Evolutionary conservation across 208 protist species (phyloP).

Genomic region (Trypanosomatidae sp.): DNA sequence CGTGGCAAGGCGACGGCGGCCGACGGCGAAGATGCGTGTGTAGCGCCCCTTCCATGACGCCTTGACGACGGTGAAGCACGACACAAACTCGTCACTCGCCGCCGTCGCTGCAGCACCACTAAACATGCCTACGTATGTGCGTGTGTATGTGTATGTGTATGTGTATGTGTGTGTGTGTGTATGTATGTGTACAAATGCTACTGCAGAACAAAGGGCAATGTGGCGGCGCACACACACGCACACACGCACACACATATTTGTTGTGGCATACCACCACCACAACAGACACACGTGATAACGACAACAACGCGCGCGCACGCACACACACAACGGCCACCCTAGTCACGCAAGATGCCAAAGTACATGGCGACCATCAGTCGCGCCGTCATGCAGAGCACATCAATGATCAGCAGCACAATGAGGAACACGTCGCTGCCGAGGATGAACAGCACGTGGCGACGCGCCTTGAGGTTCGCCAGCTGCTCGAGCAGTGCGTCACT

Average conservation of each 20-base stretch:
- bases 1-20: conserved; percentile 34
- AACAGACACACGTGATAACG: no score
- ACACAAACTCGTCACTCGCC: conserved; percentile 21
- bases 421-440: conserved; percentile 59
- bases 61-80: conserved; percentile 72
- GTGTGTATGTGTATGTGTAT: background rate
- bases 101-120: background rate
- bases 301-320: background rate
- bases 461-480: conserved; percentile 35
- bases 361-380: conserved; percentile 38
- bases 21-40: conserved; percentile 73
- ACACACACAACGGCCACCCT: background rate
- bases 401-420: conserved; percentile 46
- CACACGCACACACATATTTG: no score
- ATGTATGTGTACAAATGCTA: background rate
- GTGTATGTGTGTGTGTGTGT: background rate
- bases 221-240: no score
- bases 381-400: conserved; percentile 42
- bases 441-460: conserved; percentile 56
- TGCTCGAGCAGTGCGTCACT: conserved; percentile 55
- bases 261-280: no score
- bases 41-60: conserved; percentile 82
- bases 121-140: background rate
- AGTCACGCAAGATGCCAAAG: conserved; percentile 12
- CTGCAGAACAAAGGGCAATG: no score